phyloP scores from a whole-genome alignment of 1,284 basidiomycete genomes.

The Moesziomyces sp. region DNA sequence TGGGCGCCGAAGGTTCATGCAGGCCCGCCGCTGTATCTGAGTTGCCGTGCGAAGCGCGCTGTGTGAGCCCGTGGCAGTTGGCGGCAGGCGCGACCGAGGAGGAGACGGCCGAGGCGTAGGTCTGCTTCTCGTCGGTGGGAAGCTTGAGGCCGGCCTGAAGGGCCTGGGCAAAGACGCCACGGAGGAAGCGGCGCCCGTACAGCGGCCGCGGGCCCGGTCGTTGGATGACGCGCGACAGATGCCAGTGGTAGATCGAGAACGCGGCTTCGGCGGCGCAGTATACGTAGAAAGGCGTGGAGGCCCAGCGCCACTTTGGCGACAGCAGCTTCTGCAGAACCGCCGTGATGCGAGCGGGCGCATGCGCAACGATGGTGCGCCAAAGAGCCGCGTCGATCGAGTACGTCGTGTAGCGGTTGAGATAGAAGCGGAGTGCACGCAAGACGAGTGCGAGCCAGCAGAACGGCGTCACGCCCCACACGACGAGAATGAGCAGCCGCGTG shows the following conservation, averaged over 20 bases:
- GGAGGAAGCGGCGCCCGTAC: constrained; percentile 42
- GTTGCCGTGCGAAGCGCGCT: constrained; percentile 5
- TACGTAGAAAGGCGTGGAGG: constrained; percentile 23
- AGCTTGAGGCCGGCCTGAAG: constrained; percentile 47
- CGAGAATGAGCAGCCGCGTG: constrained; percentile 42
- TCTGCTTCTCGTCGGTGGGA: neutral
- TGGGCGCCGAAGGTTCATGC: constrained; percentile 11
- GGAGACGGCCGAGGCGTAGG: constrained; percentile 21
- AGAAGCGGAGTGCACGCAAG: constrained; percentile 14
- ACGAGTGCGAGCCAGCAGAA: constrained; percentile 50
- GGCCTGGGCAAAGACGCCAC: constrained; percentile 45
- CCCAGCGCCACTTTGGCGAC: constrained; percentile 20
- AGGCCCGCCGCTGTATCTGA: neutral
- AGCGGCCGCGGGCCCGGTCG: constrained; percentile 38
- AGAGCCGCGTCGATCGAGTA: constrained; percentile 15
- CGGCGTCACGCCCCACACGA: constrained; percentile 56
- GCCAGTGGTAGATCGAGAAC: constrained; percentile 61
- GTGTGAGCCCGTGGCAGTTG: neutral
- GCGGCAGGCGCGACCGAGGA: neutral
- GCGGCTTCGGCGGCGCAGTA: constrained; percentile 43
- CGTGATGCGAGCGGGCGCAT: constrained; percentile 10
- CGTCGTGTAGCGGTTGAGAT: constrained; percentile 6
- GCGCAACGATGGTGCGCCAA: constrained; percentile 7
- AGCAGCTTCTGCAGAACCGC: neutral
- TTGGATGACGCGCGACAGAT: constrained; percentile 43